A percentile compares a stretch with the other conserved stretches of the same genome.
phyloP scores from a whole-genome alignment of 1,284 basidiomycete species.

The Trichosporon ovoides region DNA sequence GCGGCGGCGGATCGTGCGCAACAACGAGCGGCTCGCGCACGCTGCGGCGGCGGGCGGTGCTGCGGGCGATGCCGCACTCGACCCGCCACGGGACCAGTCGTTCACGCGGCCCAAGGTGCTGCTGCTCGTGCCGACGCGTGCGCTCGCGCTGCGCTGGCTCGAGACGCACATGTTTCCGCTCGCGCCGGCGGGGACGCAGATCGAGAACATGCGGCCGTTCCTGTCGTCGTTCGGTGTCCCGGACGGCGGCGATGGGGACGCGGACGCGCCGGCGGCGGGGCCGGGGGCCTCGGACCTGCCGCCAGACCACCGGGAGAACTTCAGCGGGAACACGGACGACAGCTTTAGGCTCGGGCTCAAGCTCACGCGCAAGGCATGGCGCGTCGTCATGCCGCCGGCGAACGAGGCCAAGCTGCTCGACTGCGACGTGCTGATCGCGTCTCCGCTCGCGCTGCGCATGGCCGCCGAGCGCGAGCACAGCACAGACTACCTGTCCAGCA shows the following conservation, averaged over 20 bases:
- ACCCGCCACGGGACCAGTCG: slow-evolving; percentile 83
- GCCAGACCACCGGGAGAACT: slow-evolving; percentile 83
- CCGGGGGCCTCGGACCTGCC: slow-evolving; percentile 64
- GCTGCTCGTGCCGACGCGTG: slow-evolving; percentile 86
- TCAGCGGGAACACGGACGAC: slow-evolving; percentile 96
- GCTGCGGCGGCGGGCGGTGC: slow-evolving; percentile 45
- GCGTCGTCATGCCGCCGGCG: slow-evolving; percentile 64
- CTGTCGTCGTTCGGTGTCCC: slow-evolving; percentile 76
- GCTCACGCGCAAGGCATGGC: slow-evolving; percentile 81
- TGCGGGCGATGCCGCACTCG: slow-evolving; percentile 54
- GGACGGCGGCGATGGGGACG: slow-evolving; percentile 58
- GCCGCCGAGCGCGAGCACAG: slow-evolving; percentile 91
- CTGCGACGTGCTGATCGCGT: slow-evolving; percentile 86
- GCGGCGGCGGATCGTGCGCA: slow-evolving; percentile 84
- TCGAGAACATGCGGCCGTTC: slow-evolving; percentile 83
- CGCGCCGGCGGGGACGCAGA: slow-evolving; percentile 60
- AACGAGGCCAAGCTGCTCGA: slow-evolving; percentile 52
- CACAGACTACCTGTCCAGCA: slow-evolving; percentile 84
- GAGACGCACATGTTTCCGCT: slow-evolving; percentile 65
- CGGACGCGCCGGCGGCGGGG: slow-evolving; percentile 76
- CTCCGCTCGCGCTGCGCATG: slow-evolving; percentile 84
- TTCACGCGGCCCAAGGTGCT: slow-evolving; percentile 95
- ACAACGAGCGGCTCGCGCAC: slow-evolving; percentile 80
- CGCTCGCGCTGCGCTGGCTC: slow-evolving; percentile 70
- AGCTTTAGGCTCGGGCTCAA: slow-evolving; percentile 90